A percentile compares a stretch with the other conserved stretches of the same genome.
Conservation (phyloP, 2,329 filamentous ascomycete genomes). For the Plenodomus tracheiphilus region DNA sequence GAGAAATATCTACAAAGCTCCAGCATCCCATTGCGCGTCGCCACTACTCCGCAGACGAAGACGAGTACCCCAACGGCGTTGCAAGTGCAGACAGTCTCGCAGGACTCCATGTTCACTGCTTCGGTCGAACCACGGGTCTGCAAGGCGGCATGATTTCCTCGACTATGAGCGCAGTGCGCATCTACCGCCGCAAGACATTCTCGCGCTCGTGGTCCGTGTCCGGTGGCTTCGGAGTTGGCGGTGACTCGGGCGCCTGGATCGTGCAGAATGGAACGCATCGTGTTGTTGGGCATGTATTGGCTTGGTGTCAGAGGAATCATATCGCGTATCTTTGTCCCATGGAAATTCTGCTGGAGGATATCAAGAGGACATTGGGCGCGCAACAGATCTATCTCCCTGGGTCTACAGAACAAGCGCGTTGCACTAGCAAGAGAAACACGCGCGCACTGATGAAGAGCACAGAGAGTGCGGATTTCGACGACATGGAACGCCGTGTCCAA, state of each 20-base stretch:
- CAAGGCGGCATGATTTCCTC: conserved; percentile 77
- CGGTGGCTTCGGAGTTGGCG: conserved; percentile 71
- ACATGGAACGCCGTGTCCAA: conserved; percentile 31
- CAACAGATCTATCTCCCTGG: conserved; percentile 71
- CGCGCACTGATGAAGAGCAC: conserved; percentile 3
- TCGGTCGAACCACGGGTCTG: conserved; percentile 83
- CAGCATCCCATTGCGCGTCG: conserved; percentile 40
- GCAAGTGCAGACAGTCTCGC: conserved; percentile 66
- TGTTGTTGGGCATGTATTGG: conserved; percentile 87
- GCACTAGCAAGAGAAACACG: conserved; percentile 12
- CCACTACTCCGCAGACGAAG: conserved; percentile 41
- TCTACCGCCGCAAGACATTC: conserved; percentile 80
- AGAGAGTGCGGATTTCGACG: conserved; percentile 19
- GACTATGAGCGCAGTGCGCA: conserved; percentile 80
- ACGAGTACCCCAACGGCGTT: conserved; percentile 60
- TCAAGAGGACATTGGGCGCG: conserved; percentile 75
- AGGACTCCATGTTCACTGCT: conserved; percentile 80
- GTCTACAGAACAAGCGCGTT: conserved; percentile 38
- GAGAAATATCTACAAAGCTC: conserved; percentile 36
- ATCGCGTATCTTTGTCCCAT: conserved; percentile 94
- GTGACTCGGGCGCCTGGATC: conserved; percentile 92
- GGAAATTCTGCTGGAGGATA: conserved; percentile 86
- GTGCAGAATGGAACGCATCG: conserved; percentile 77
- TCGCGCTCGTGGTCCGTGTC: conserved; percentile 70
- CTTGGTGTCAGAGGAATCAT: conserved; percentile 78